Evolutionary conservation across 2,329 filamentous ascomycete genomes (phyloP).

Genomic region (Hypoxylon sp.): DNA sequence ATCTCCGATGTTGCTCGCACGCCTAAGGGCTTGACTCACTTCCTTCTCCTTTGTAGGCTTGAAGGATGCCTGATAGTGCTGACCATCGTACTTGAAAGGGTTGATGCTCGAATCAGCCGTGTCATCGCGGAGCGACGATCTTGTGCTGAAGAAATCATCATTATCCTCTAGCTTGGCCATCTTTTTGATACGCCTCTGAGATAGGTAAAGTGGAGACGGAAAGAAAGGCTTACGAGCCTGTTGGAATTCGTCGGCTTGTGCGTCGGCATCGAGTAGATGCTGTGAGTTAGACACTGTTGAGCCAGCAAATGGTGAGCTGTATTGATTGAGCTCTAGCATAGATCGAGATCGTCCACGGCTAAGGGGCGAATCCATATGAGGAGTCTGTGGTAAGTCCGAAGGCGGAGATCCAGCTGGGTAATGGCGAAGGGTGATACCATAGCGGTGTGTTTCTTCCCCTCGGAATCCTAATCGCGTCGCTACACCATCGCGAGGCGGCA

Average conservation of each 20-base stretch:
- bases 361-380: conserved; percentile 13
- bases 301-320: conserved; percentile 23
- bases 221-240: conserved; percentile 33
- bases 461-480: conserved; percentile 32
- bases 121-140: conserved; percentile 47
- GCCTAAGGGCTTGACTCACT: conserved; percentile 59
- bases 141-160: conserved; percentile 44
- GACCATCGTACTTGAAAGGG: conserved; percentile 63
- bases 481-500: conserved; percentile 21
- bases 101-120: conserved; percentile 58
- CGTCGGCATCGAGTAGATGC: conserved; percentile 46
- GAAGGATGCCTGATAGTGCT: conserved; percentile 57
- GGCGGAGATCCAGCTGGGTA: not conserved
- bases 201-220: conserved; percentile 42
- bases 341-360: conserved; percentile 13
- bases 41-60: conserved; percentile 60
- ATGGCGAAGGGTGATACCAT: conserved; percentile 6
- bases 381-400: conserved; percentile 18
- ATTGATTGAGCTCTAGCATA: not conserved
- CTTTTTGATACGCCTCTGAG: conserved; percentile 10
- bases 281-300: conserved; percentile 48
- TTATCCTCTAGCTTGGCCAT: conserved; percentile 7
- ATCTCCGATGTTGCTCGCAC: conserved; percentile 48
- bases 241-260: conserved; percentile 41
- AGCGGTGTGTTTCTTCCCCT: conserved; percentile 19